A percentile compares a stretch with the other conserved stretches of the same genome.
These are phyloP conservation scores for Mycena vitilis DNA, from an alignment of 768 basidiomycete genomes.

Conservation along the genomic window DNA sequence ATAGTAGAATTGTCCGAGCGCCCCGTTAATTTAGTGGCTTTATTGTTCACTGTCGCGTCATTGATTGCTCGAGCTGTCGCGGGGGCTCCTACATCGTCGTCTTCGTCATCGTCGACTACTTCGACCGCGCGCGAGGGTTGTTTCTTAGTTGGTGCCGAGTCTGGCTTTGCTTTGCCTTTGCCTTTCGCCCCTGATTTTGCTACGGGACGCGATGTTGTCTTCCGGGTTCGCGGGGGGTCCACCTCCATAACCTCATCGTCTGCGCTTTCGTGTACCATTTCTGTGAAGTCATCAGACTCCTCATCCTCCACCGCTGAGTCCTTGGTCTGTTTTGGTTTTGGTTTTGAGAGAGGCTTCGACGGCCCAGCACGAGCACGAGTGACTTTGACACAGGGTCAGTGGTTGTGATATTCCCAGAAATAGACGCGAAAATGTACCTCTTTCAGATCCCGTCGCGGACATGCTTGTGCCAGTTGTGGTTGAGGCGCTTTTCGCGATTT, in stretches of 20 bases:
- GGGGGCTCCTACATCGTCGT: slow-evolving; percentile 26
- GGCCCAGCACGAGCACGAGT: slow-evolving; percentile 31
- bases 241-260: slow-evolving; percentile 31
- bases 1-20: slow-evolving; percentile 6
- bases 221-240: slow-evolving; percentile 26
- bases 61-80: slow-evolving; percentile 27
- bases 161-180: slow-evolving; percentile 31
- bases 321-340: slow-evolving; percentile 23
- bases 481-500: not conserved
- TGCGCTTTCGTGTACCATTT: not conserved
- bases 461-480: not conserved
- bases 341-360: slow-evolving; percentile 25
- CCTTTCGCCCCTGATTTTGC: slow-evolving; percentile 27
- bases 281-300: slow-evolving; percentile 24
- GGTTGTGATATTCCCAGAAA: not conserved
- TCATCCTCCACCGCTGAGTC: slow-evolving; percentile 25
- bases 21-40: slow-evolving; percentile 8
- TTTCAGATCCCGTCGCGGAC: slow-evolving; percentile 29
- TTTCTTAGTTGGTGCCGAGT: slow-evolving; percentile 19
- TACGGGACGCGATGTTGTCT: slow-evolving; percentile 22
- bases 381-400: not conserved
- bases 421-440: slow-evolving; percentile 27
- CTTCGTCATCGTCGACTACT: slow-evolving; percentile 28
- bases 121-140: slow-evolving; percentile 18
- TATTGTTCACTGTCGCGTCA: slow-evolving; percentile 18